These are phyloP conservation scores for Paecilomyces dactylethromorphus DNA, from an alignment of 2,329 filamentous ascomycete species.

Conservation along the genomic window DNA sequence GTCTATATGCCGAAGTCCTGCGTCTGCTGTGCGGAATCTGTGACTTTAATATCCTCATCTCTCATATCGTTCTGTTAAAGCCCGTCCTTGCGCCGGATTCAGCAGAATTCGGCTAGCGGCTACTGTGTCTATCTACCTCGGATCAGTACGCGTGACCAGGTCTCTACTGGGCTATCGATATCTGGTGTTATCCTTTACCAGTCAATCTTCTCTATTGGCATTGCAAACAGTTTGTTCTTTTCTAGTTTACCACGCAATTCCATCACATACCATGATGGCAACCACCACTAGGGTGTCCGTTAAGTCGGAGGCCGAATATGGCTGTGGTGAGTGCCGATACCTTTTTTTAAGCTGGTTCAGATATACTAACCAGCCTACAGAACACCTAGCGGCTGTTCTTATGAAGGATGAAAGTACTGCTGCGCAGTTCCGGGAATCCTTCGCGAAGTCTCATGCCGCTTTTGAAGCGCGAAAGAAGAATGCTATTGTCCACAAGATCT, in stretches of 20 bases:
- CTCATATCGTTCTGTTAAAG: neutral
- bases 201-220: neutral
- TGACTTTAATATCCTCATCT: neutral
- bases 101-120: neutral
- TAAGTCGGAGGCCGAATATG: conserved; percentile 33
- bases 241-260: neutral
- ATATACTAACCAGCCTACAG: conserved; percentile 19
- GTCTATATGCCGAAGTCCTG: neutral
- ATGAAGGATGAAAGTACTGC: conserved; percentile 24
- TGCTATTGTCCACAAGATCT: neutral
- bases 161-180: neutral
- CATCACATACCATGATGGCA: conserved; percentile 19
- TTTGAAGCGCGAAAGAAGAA: neutral
- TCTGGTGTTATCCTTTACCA: neutral
- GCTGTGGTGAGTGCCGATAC: conserved; percentile 29
- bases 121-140: neutral
- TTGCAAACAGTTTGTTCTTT: neutral
- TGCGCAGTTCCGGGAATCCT: conserved; percentile 28
- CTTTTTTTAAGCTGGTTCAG: conserved; percentile 1
- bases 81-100: neutral
- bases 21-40: neutral
- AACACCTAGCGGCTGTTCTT: conserved; percentile 31
- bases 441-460: conserved; percentile 18
- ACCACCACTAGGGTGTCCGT: conserved; percentile 25
- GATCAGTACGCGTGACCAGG: neutral